A percentile compares a stretch with the other conserved stretches of the same genome.
Evolutionary conservation across 306 rosid genomes (phyloP).

Genomic region (Lupinus albus): DNA sequence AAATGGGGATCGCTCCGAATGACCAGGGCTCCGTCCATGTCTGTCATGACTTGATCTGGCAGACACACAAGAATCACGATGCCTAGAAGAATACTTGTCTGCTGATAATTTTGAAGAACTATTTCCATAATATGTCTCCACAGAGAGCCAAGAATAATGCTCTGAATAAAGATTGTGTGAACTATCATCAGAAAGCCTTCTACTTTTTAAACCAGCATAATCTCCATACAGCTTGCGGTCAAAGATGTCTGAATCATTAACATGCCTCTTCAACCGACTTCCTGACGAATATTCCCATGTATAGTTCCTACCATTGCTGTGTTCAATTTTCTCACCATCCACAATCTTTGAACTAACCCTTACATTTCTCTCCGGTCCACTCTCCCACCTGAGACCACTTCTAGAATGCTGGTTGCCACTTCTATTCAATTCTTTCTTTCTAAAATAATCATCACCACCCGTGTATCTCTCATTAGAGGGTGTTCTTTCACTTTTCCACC

Average conservation of each 20-base stretch:
- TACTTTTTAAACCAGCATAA: conserved; percentile 60
- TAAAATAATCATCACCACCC: conserved; percentile 56
- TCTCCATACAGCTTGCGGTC: conserved; percentile 79
- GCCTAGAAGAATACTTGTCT: conserved; percentile 72
- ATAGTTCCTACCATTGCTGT: conserved; percentile 71
- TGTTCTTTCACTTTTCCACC: conserved; percentile 67
- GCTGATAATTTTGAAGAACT: conserved; percentile 58
- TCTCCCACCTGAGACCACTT: conserved; percentile 73
- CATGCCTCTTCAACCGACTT: conserved; percentile 75
- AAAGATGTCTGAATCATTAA: conserved; percentile 59
- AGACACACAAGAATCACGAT: conserved; percentile 68
- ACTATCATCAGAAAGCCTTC: conserved; percentile 76
- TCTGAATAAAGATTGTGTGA: conserved; percentile 60
- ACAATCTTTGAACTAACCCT: conserved; percentile 88
- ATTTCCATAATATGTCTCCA: conserved; percentile 66
- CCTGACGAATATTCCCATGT: conserved; percentile 66
- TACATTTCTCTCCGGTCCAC: conserved; percentile 60
- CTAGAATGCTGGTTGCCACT: conserved; percentile 64
- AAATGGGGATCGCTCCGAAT: conserved; percentile 82
- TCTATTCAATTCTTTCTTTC: conserved; percentile 78
- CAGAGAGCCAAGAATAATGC: conserved; percentile 63
- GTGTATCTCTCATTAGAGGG: conserved; percentile 69
- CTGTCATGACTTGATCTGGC: conserved; percentile 67
- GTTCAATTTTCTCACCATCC: conserved; percentile 70
- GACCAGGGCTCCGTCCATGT: conserved; percentile 86